phyloP scores from a whole-genome alignment of 805 yeast genomes.

The Phaffomyces opuntiae region DNA sequence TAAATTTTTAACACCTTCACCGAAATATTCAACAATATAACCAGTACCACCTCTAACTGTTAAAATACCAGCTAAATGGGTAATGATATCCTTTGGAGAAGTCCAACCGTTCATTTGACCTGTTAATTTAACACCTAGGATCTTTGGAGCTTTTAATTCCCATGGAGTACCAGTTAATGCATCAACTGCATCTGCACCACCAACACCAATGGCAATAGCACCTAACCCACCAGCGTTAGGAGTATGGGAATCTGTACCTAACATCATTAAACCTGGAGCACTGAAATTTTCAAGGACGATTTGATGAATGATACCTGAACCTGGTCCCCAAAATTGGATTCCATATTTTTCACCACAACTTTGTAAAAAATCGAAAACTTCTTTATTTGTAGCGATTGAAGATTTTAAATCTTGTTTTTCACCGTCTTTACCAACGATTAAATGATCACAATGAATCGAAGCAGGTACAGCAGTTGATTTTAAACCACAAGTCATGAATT shows the following conservation, averaged over 20 bases:
- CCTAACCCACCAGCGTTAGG: conserved; percentile 99
- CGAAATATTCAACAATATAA: conserved; percentile 91
- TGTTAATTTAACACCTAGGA: conserved; percentile 88
- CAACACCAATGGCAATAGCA: conserved; percentile 98
- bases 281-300: conserved; percentile 95
- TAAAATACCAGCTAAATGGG: conserved; percentile 82
- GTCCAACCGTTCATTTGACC: conserved; percentile 92
- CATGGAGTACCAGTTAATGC: conserved; percentile 96
- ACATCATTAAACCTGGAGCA: conserved; percentile 94
- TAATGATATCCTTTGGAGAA: conserved; percentile 94
- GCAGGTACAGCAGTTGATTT: conserved; percentile 85
- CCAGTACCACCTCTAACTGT: conserved; percentile 99
- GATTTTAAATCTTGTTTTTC: conserved; percentile 76
- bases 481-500: conserved; percentile 96
- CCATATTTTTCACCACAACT: conserved; percentile 93
- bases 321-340: conserved; percentile 98
- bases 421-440: conserved; percentile 94
- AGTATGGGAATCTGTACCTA: conserved; percentile 98
- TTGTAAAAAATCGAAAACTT: conserved; percentile 91
- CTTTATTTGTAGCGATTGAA: conserved; percentile 82
- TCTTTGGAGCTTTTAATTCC: conserved; percentile 97
- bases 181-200: conserved; percentile 99
- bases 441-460: conserved; percentile 96
- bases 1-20: conserved; percentile 83
- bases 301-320: conserved; percentile 98